Conservation (phyloP, 495 filamentous ascomycete genomes). For the Hypoxylon intermedium region DNA sequence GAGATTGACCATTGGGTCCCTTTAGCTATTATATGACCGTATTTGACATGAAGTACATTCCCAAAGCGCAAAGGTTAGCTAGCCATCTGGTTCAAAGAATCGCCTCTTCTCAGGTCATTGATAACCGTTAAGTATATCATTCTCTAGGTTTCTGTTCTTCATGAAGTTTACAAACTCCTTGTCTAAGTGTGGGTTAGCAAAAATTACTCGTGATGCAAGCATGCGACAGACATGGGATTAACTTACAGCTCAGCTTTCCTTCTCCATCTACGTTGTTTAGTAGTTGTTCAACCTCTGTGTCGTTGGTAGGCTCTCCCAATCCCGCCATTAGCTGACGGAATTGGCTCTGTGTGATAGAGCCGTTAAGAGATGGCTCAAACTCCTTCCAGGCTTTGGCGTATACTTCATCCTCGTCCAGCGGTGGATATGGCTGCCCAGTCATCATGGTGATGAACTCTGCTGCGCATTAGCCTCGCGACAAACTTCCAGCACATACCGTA, state of each 20-base stretch:
- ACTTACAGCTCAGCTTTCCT: constrained; percentile 44
- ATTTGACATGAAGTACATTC: no score
- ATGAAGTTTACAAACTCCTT: constrained; percentile 42
- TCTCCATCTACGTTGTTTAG: constrained; percentile 44
- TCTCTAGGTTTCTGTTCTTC: constrained; percentile 36
- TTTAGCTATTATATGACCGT: no score
- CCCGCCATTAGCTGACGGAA: constrained; percentile 40
- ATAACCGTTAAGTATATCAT: constrained; percentile 42
- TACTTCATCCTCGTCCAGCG: constrained; percentile 31
- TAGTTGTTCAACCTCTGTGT: constrained; percentile 40
- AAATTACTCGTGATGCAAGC: no score
- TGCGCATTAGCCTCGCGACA: constrained; percentile 3
- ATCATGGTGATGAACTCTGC: constrained; percentile 50
- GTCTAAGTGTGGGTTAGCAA: constrained; percentile 27
- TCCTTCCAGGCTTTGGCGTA: constrained; percentile 39
- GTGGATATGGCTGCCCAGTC: constrained; percentile 42
- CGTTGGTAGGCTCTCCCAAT: constrained; percentile 39
- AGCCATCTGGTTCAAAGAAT: neutral
- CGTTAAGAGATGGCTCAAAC: constrained; percentile 37
- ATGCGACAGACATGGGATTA: neutral
- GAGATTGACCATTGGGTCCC: no score
- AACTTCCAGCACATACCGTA: neutral
- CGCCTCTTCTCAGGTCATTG: constrained; percentile 11
- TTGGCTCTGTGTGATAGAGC: constrained; percentile 41
- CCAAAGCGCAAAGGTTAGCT: neutral